These are phyloP conservation scores for Komagataella pastoris DNA, from an alignment of 805 yeast species.

Conservation along the genomic window DNA sequence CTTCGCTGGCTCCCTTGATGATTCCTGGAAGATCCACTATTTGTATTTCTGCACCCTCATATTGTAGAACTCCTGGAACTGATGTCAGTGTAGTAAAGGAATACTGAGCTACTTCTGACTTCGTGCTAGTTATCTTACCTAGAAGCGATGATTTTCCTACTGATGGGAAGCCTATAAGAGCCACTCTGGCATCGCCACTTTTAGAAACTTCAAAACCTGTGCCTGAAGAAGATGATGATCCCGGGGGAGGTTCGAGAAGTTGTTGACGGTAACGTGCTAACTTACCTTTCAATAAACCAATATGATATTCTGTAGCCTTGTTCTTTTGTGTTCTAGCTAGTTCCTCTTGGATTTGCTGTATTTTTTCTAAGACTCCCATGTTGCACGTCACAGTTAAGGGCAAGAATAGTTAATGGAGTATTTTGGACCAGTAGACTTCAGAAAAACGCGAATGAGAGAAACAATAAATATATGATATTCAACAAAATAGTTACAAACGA, in stretches of 20 bases:
- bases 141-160: slow-evolving; percentile 92
- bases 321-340: slow-evolving; percentile 92
- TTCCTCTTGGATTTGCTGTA: slow-evolving; percentile 83
- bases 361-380: slow-evolving; percentile 42
- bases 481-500: background rate
- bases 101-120: slow-evolving; percentile 88
- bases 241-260: slow-evolving; percentile 80
- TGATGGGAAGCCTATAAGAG: slow-evolving; percentile 92
- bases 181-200: slow-evolving; percentile 93
- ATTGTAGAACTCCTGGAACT: slow-evolving; percentile 90
- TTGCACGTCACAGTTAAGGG: background rate
- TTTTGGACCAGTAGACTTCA: background rate
- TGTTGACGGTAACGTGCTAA: slow-evolving; percentile 87
- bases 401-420: too few species aligned
- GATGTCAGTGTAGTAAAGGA: slow-evolving; percentile 94
- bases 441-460: background rate
- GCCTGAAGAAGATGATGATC: slow-evolving; percentile 51
- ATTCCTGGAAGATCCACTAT: slow-evolving; percentile 97
- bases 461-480: too few species aligned
- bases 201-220: slow-evolving; percentile 89
- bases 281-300: slow-evolving; percentile 89
- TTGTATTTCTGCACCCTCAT: slow-evolving; percentile 94
- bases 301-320: slow-evolving; percentile 95
- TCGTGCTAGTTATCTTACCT: slow-evolving; percentile 82
- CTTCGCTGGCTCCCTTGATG: slow-evolving; percentile 91